Evolutionary conservation across 208 protist species (phyloP), one percentile per base, ranked within the genome.

Genomic region (Histomonas meleagridis): DNA sequence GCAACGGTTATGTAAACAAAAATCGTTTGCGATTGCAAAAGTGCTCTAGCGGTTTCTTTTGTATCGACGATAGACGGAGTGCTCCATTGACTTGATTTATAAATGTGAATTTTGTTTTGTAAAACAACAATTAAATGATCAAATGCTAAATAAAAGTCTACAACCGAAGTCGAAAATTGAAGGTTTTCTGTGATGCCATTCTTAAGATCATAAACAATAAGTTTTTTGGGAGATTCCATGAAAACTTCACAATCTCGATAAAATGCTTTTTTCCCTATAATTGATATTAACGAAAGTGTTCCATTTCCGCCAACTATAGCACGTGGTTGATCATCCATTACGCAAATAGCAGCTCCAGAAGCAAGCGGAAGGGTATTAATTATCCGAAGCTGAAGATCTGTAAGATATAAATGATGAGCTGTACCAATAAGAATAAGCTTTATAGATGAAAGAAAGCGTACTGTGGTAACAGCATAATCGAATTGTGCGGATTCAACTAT

Each of bases 221-320:
- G 32, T 16, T 49, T 86, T 21, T 46, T 32, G 32, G 76, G 76
- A 51, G 26, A 14, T n/a, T 86, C 76, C 0, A 46, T 18, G 32
- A 86, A 26, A 55, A 86, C 76, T 55, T 86, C 76, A 46, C 76
- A 86, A 28, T 86, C 76, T 48, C 55, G 51, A 46, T 86, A 86
- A 28, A 86, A 40, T 7, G 55, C 55, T n/a, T 86, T 86, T n/a
- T 86, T 86, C 0, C 76, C 76, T 26, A 40, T 48, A 86, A 46
- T 46, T n/a, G 76, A 40, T 38, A 86, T 55, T 10, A 86, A 16
- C 26, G 43, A 26, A 18, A 86, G 18, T 55, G 32, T 16, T 18
- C 76, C 76, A 53, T 48, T 48, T 32, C 76, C 76, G 55, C 40
- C 76, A 46, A 86, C 76, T 10, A 86, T 46, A 16, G 32, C 76